phyloP scores from a whole-genome alignment of 352 stramenopile species.

The Globisporangium radiosum region DNA sequence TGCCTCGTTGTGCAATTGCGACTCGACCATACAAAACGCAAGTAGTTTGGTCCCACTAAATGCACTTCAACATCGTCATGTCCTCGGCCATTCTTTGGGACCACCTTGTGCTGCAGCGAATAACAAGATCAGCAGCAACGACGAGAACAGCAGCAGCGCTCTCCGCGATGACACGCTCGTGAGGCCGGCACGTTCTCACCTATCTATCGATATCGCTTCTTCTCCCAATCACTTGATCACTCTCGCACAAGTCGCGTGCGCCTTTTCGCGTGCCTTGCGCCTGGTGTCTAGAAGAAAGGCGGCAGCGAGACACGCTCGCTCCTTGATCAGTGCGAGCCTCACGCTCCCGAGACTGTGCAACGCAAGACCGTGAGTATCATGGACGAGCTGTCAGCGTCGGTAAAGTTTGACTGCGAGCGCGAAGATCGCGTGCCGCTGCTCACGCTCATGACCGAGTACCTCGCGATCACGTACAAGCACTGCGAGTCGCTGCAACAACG shows the following conservation, averaged over 20 bases:
- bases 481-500: constrained; percentile 7
- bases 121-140: no score
- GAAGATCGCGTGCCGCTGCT: constrained; percentile 10
- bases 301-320: not conserved
- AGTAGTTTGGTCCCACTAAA: no score
- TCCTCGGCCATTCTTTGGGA: no score
- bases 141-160: no score
- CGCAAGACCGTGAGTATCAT: not conserved
- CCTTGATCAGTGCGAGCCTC: no score
- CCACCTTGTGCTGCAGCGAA: no score
- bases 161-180: not conserved
- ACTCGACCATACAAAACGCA: no score
- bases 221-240: no score
- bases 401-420: not conserved
- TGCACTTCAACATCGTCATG: no score
- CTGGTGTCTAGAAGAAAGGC: not conserved
- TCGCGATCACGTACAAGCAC: constrained; percentile 23
- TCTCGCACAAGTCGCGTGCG: not conserved
- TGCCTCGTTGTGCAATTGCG: no score
- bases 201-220: no score
- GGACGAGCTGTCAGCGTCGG: not conserved
- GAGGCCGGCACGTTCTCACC: not conserved
- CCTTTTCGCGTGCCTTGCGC: not conserved
- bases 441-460: constrained; percentile 18
- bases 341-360: no score